Evolutionary conservation across 1,139 yeast species (phyloP), one percentile per base, ranked within the genome.

Genomic region (Arxiozyma slooffiae): DNA sequence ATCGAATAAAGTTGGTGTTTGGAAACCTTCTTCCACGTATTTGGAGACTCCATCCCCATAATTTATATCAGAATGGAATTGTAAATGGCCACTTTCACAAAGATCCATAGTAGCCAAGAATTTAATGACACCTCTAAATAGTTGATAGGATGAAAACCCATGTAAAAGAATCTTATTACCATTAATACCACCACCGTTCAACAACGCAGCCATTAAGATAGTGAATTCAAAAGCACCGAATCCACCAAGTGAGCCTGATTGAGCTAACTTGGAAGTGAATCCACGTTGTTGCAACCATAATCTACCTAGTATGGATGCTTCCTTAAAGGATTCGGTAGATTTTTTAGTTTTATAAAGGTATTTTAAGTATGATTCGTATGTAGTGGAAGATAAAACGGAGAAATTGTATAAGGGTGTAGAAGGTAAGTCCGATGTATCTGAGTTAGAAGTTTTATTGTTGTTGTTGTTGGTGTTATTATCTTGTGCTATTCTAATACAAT

Each of bases 221-320:
- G 92, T 82, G 69, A 89, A 89, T 69, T 92, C 97, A 66, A 88
- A 88, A 59, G 85, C 87, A 17, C 97, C 97, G 67, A 92, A 90
- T 0, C 97, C 97, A 44, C 89, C 89, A 17, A 72, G 60, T 1
- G 69, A 55, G 3, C 68, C 68, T 36, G 77, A 76, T 47, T 76
- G 72, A 39, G 77, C 73, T 38, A 80, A 59, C 23, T 77, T 70
- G 0, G 95, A 81, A 7, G 79, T 75, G 53, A 88, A 79, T 0
- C 95, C 95, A 56, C 96, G 76, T 69, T 92, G 97, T 50, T 79
- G 77, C 43, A 92, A 74, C 98, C 98, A 92, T 53, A 92, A 72
- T 57, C 90, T 77, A 3, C 97, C 97, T 49, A 92, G 73, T 17
- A 83, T 78, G 57, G 92, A 82, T 1, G 98, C 97, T 60, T 90